Evolutionary conservation across 2,329 filamentous ascomycete species (phyloP), one percentile per base, ranked within the genome.

Genomic region (Microsporum ferrugineum): DNA sequence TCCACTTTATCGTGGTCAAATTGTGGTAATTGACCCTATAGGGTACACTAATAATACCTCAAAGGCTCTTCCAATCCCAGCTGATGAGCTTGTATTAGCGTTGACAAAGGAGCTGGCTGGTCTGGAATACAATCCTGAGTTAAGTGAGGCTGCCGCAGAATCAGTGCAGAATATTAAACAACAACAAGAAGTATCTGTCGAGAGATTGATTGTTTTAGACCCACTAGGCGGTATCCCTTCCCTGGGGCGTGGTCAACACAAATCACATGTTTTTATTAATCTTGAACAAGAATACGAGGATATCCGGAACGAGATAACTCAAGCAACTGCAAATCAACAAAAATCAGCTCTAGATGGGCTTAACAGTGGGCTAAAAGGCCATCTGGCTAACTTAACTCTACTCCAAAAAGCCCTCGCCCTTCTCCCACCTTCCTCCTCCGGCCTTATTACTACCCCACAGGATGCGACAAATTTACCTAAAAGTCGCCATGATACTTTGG

Each of bases 141-240:
- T 72, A 1, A 75, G 78, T 5, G 78, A 80, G 59, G 76, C 80
- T 61, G 74, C 76, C 3, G 65, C 68, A 49, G 66, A 70, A 49
- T 74, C 71, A 10, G 74, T 70, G 38, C 71, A 75, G 63, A 74
- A 73, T 58, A 71, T 76, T 56, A 67, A 68, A 60, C 70, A 70
- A 57, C 76, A 76, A 60, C 79, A 80, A 34, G 74, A 84, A 63
- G 82, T 86, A 0, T 82, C 82, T 0, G 76, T 99, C 4, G 92
- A 97, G 70, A 83, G 92, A 39, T 80, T 99, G 47, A 95, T 99
- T 64, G 78, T 99, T 33, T 80, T 99, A 5, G 94, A 99, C 71
- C 86, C 89, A 0, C 76, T 91, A 0, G 94, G 94, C 2, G 92
- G 91, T 0, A 90, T 91, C 53, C 94, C 94, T 0, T 79, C 89